A percentile compares a stretch with the other conserved stretches of the same genome.
These are phyloP conservation scores for Albizia julibrissin DNA, from an alignment of 306 rosid species.

Conservation along the genomic window DNA sequence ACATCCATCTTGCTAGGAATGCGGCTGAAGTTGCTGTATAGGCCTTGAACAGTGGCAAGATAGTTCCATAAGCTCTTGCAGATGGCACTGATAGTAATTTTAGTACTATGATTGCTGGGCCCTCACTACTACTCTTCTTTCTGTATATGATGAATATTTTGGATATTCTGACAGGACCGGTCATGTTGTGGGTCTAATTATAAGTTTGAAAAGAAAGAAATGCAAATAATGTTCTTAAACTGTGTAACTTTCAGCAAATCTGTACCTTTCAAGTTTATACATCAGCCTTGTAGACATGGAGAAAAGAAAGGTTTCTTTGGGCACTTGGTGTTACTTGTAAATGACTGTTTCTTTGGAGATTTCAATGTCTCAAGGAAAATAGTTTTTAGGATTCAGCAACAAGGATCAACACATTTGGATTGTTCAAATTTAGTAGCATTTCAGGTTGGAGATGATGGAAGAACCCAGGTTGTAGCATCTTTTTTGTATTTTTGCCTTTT, in stretches of 20 bases:
- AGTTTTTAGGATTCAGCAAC: neutral
- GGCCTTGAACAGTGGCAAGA: neutral
- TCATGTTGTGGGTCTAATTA: constrained; percentile 3
- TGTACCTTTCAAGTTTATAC: constrained; percentile 10
- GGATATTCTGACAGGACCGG: neutral
- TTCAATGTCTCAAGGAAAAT: neutral
- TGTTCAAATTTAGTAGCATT: neutral
- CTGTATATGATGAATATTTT: constrained; percentile 17
- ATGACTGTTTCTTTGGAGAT: neutral
- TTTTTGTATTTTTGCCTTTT: no score
- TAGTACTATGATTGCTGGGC: constrained; percentile 1
- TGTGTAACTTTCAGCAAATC: neutral
- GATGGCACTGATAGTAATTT: constrained; percentile 8
- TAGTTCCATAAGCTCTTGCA: constrained; percentile 18
- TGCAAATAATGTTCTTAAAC: neutral
- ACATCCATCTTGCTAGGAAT: constrained; percentile 21
- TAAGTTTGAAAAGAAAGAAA: constrained; percentile 14
- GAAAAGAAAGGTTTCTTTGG: neutral
- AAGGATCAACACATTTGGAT: neutral
- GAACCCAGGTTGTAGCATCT: no score
- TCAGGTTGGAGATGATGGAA: no score
- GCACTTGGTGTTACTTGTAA: neutral
- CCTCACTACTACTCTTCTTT: constrained; percentile 20
- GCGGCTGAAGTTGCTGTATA: constrained; percentile 23
- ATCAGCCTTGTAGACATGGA: neutral